Evolutionary conservation across 768 basidiomycete genomes (phyloP), one percentile per base, ranked within the genome.

Genomic region (Austroboletus eburneus): DNA sequence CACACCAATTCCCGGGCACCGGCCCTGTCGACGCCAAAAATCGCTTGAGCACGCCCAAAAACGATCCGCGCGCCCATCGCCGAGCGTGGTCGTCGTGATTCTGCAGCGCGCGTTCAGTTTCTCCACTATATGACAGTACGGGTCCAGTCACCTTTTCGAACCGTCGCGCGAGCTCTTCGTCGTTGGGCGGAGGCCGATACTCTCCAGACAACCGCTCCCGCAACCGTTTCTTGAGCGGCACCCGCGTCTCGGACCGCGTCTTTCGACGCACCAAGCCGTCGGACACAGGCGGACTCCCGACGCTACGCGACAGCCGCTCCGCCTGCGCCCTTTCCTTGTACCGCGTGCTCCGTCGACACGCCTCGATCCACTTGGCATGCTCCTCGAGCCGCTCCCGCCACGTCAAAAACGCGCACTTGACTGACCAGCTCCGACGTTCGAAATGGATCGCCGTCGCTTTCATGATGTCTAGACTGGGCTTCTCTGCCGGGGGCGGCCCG

Each of bases 1-100:
- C 63, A 21, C 74, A 71, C 83, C 85, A 88, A 7, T 76, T 66
- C 3, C 55, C 38, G 57, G 67, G 46, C 69, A 62, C 4, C 59
- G 63, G 25, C 29, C 56, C 44, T 13, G 69, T 51, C 68, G 71
- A 35, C 58, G 61, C 42, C 70, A 69, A 41, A 79, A 64, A 49
- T 67, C 63, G 41, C 72, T 22, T 46, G 1, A 68, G 43, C 2
- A 55, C 45, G 27, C 25, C 61, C 7, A 87, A 71, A 68, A 90
- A 89, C 0, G 88, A 81, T 13, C 84, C 83, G 39, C 72, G 74
- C 0, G 83, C 79, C 89, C 89, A 91, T 32, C 87, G 79, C 12
- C 74, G 75, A 52, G 80, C 76, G 48, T 87, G 80, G 49, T 85
- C 82, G 64, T 78, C 76, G 48, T 83, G 78, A 54, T 87, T 90